These are phyloP conservation scores for Cercophora samala DNA, from an alignment of 495 filamentous ascomycete genomes.

Conservation along the genomic window DNA sequence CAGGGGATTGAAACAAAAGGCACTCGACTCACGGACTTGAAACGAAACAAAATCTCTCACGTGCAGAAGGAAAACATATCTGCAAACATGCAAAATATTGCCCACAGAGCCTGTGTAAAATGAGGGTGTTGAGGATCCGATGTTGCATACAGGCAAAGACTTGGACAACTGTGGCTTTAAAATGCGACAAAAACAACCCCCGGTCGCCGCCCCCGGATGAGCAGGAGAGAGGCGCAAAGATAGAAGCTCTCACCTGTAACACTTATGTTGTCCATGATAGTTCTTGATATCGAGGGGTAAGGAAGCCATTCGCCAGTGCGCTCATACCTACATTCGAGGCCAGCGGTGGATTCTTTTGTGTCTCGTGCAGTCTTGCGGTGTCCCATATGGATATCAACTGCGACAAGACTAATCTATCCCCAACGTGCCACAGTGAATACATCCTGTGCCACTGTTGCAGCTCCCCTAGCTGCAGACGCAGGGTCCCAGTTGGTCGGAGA, in stretches of 20 bases:
- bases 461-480: background rate
- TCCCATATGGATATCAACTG: background rate
- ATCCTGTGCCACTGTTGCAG: background rate
- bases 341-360: no score
- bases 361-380: background rate
- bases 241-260: background rate
- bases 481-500: background rate
- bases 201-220: background rate
- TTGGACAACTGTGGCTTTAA: background rate
- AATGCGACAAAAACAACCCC: background rate
- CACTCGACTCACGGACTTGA: constrained; percentile 17
- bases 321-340: no score
- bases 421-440: no score
- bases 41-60: constrained; percentile 20
- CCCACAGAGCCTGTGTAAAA: background rate
- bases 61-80: constrained; percentile 6
- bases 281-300: no score
- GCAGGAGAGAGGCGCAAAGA: background rate
- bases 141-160: background rate
- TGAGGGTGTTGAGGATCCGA: background rate
- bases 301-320: no score
- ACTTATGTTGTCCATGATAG: background rate
- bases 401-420: no score
- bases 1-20: constrained; percentile 23
- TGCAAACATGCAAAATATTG: background rate